Base-by-base conservation (phyloP, 352 stramenopile species). In the Globisporangium perplexum region DNA sequence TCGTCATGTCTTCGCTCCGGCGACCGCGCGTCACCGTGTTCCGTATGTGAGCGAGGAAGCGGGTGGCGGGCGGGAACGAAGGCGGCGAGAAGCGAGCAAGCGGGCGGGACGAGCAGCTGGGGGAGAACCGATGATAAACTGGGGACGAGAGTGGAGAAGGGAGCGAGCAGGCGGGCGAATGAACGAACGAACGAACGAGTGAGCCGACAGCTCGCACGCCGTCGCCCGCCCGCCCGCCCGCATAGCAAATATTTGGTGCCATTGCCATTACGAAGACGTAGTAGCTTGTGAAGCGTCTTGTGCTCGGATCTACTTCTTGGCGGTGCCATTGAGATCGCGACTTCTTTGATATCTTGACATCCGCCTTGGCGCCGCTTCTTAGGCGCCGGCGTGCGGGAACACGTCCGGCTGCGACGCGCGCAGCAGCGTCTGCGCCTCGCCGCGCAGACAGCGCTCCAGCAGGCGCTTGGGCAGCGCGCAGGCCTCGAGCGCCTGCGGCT, bases 361-460 rank as follows among this genome's bases (percentile, higher is more conserved):
- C n/a, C n/a, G n/a, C n/a, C n/a, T n/a, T n/a, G n/a, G n/a, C n/a
- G n/a, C n/a, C n/a, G n/a, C n/a, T n/a, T n/a, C n/a, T n/a, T 50
- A 50, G 17, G 33, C 36, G 17, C 36, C 38, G 28, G 36, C 35
- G 41, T 36, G 71, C 26, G 70, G 76, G 51, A 88, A 88, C 41
- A 85, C 71, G 38, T 87, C 63, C 20, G 74, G 69, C 42, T 90
- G 74, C 50, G 81, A 80, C 11, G 63, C 66, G 38, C 70, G 74
- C 49, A 93, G 76, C 31, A 93, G 53, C 24, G 77, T 62, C 50
- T 85, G 66, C 3, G 69, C 86, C 67, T 86, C 74, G 47, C 65
- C 69, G 30, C 79, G 77, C 31, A 94, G 53, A 72, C 81, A 91
- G 22, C 81, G 83, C 57, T 94, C 81, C 42, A 94, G 55, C 65